Percentiles rank a stretch among this genome's conserved stretches.
Evolutionary conservation across 2,329 filamentous ascomycete species (phyloP).

Genomic region (Colletotrichum coccodes): DNA sequence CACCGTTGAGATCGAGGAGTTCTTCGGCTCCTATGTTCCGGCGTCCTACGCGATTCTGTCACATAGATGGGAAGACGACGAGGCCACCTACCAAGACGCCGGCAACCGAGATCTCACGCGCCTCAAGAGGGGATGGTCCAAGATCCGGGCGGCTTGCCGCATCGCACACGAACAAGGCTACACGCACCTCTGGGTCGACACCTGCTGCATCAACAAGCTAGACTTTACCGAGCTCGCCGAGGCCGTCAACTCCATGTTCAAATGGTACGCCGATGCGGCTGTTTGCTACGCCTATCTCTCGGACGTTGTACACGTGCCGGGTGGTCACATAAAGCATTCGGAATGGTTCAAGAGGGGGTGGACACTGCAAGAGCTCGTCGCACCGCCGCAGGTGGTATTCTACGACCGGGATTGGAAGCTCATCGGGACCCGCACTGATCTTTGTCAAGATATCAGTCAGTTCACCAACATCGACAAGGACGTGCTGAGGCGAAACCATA

Average conservation of each 20-base stretch:
- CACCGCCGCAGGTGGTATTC: slow-evolving; percentile 9
- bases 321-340: background rate
- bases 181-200: slow-evolving; percentile 14
- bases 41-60: background rate
- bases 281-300: slow-evolving; percentile 32
- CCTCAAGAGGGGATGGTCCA: background rate
- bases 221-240: background rate
- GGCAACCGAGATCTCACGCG: background rate
- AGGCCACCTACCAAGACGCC: background rate
- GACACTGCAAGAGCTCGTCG: slow-evolving; percentile 28
- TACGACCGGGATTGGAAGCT: background rate
- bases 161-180: background rate
- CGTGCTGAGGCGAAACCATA: background rate
- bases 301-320: background rate
- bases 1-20: background rate
- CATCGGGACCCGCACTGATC: slow-evolving; percentile 36
- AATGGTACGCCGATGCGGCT: slow-evolving; percentile 9
- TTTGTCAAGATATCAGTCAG: background rate
- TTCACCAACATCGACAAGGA: background rate
- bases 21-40: background rate
- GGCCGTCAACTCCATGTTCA: background rate
- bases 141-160: background rate
- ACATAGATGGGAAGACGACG: background rate
- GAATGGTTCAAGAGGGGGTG: slow-evolving; percentile 23
- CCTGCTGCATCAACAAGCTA: background rate